phyloP scores from a whole-genome alignment of 148 eudicot species.

The Agrostemma githago region DNA sequence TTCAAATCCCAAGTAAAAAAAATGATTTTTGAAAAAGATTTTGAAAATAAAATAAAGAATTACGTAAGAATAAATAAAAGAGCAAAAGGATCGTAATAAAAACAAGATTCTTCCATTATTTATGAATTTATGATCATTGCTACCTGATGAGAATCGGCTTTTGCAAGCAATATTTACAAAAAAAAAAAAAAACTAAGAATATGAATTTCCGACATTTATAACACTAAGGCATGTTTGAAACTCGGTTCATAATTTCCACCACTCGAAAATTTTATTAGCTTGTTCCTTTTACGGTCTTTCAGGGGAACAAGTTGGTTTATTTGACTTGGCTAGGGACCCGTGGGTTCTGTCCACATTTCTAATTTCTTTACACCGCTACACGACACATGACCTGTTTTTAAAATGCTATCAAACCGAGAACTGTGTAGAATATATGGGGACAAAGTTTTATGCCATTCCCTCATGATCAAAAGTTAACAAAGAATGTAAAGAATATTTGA shows the following conservation, averaged over 20 bases:
- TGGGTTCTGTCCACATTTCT: neutral
- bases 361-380: neutral
- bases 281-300: neutral
- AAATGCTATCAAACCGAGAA: neutral
- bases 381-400: neutral
- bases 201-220: no score
- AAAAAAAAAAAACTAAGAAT: neutral
- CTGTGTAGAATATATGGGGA: neutral
- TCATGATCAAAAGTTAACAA: neutral
- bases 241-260: neutral
- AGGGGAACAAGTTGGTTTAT: neutral
- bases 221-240: neutral
- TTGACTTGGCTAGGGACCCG: neutral
- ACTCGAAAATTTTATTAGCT: neutral
- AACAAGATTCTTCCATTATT: neutral
- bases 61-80: no score
- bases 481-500: slow-evolving; percentile 2
- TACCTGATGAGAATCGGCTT: neutral
- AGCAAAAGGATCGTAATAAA: no score
- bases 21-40: no score
- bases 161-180: neutral
- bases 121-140: neutral
- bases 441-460: neutral
- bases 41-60: no score
- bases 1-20: no score